Conservation (phyloP, 495 filamentous ascomycete species). For the Polyplosphaeria fusca region DNA sequence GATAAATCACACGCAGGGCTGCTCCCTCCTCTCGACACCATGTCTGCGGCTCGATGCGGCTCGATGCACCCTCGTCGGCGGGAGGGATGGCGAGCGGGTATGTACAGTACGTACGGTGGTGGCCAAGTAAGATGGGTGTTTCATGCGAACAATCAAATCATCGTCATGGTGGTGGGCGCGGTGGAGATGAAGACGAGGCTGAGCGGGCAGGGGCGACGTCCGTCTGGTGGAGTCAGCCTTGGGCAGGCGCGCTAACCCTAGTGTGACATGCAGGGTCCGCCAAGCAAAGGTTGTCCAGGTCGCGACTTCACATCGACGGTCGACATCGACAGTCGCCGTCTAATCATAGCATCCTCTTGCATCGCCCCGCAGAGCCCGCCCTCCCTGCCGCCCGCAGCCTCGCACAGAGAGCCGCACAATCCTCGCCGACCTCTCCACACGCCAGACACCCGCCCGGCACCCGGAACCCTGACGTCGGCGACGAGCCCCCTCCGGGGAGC, state of each 20-base stretch:
- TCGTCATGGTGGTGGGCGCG: no score
- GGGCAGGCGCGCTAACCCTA: not conserved
- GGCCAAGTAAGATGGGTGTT: no score
- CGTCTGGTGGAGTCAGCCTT: slow-evolving; percentile 1
- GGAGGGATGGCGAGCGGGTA: no score
- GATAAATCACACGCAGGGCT: no score
- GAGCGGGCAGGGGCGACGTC: not conserved
- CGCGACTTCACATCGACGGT: slow-evolving; percentile 2
- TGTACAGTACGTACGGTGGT: no score
- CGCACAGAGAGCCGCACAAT: not conserved
- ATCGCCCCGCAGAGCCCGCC: not conserved
- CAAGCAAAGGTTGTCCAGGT: not conserved
- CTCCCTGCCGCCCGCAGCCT: not conserved
- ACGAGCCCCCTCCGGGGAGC: no score
- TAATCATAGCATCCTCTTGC: slow-evolving; percentile 2
- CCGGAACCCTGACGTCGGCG: not conserved
- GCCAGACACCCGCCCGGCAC: not conserved
- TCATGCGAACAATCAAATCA: no score
- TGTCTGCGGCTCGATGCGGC: no score
- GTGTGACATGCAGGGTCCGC: slow-evolving; percentile 5
- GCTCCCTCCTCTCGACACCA: no score
- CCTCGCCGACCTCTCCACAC: not conserved
- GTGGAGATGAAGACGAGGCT: not conserved
- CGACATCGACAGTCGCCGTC: slow-evolving; percentile 1
- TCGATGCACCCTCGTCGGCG: no score